Conservation (phyloP, 2,329 filamentous ascomycete genomes). For the Amylocarpus encephaloides region DNA sequence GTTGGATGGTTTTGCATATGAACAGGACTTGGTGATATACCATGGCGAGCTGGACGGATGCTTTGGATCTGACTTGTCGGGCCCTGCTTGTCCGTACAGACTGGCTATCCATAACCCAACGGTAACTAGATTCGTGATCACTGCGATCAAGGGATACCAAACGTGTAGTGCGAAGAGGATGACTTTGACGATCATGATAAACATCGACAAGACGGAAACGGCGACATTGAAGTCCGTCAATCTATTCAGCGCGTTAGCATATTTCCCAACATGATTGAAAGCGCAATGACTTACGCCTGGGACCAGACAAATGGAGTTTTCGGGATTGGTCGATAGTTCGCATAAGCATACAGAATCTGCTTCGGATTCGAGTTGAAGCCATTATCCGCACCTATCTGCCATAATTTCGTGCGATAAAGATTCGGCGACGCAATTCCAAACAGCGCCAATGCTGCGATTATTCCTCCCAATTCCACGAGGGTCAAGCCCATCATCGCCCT, state of each 20-base stretch:
- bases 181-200: constrained; percentile 66
- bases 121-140: constrained; percentile 51
- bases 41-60: constrained; percentile 60
- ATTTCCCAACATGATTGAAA: too few species aligned
- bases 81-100: constrained; percentile 64
- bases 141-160: constrained; percentile 60
- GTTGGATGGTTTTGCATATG: constrained; percentile 47
- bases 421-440: constrained; percentile 70
- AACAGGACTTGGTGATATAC: constrained; percentile 69
- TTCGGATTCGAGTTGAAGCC: constrained; percentile 69
- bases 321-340: constrained; percentile 60
- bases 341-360: constrained; percentile 64
- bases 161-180: constrained; percentile 64
- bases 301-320: constrained; percentile 67
- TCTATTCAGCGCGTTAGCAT: too few species aligned
- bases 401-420: constrained; percentile 64
- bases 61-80: constrained; percentile 61
- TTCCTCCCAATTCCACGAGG: constrained; percentile 57
- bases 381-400: constrained; percentile 64
- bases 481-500: constrained; percentile 48
- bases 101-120: constrained; percentile 58
- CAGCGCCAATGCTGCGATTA: constrained; percentile 60
- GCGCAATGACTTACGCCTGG: constrained; percentile 49
- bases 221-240: constrained; percentile 71
- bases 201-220: constrained; percentile 69